phyloP scores from a whole-genome alignment of 2,329 filamentous ascomycete species.

The Alternaria ethzedia region DNA sequence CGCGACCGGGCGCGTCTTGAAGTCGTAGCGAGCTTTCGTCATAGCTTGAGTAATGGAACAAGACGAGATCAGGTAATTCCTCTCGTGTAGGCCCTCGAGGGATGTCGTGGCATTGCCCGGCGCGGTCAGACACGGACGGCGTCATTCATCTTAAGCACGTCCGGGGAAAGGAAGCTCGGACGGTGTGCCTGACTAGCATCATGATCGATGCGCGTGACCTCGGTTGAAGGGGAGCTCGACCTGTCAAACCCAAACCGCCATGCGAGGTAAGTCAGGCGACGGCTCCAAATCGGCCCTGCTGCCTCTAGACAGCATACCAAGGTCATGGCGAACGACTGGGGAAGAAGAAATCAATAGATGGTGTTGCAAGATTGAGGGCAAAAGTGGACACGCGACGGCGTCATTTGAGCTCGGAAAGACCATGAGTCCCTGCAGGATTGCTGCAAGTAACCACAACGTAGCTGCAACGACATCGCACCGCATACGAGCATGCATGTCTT shows the following conservation, averaged over 20 bases:
- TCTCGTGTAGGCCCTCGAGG: slow-evolving; percentile 13
- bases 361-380: slow-evolving; percentile 17
- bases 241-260: slow-evolving; percentile 5
- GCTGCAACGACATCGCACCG: neutral
- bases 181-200: slow-evolving; percentile 12
- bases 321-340: slow-evolving; percentile 14
- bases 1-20: slow-evolving; percentile 54
- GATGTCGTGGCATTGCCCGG: slow-evolving; percentile 23
- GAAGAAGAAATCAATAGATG: slow-evolving; percentile 13
- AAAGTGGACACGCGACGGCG: slow-evolving; percentile 24
- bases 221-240: slow-evolving; percentile 12
- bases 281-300: slow-evolving; percentile 18
- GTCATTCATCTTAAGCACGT: slow-evolving; percentile 28
- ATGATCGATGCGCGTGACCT: slow-evolving; percentile 36
- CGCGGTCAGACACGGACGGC: slow-evolving; percentile 20
- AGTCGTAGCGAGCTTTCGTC: slow-evolving; percentile 50
- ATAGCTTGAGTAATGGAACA: slow-evolving; percentile 24
- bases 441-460: neutral
- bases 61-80: slow-evolving; percentile 13
- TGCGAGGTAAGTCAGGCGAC: slow-evolving; percentile 29
- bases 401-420: slow-evolving; percentile 7
- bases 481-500: neutral
- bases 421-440: slow-evolving; percentile 1
- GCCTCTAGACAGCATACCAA: slow-evolving; percentile 9
- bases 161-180: slow-evolving; percentile 31